phyloP scores from a whole-genome alignment of 495 filamentous ascomycete genomes.

The Hypoxylon rickii region DNA sequence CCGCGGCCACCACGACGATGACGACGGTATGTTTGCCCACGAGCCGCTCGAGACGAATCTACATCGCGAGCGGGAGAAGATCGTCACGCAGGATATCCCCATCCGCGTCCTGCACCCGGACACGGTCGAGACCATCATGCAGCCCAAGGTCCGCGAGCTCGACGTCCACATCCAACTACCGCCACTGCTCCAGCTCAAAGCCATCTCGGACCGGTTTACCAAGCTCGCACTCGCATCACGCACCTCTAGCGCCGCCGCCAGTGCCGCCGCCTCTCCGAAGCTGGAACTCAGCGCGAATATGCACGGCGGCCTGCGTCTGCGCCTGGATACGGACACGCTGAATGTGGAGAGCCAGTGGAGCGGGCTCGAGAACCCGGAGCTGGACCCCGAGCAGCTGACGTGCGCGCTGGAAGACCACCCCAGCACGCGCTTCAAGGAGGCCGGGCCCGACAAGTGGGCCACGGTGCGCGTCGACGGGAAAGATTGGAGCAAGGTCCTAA shows the following conservation, averaged over 20 bases:
- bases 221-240: slow-evolving; percentile 62
- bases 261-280: slow-evolving; percentile 54
- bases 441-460: slow-evolving; percentile 72
- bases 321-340: slow-evolving; percentile 76
- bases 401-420: slow-evolving; percentile 73
- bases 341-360: slow-evolving; percentile 82
- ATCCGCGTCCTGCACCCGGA: slow-evolving; percentile 81
- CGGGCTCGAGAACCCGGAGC: slow-evolving; percentile 77
- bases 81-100: slow-evolving; percentile 96
- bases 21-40: slow-evolving; percentile 52
- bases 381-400: slow-evolving; percentile 72
- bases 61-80: slow-evolving; percentile 71
- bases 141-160: slow-evolving; percentile 86
- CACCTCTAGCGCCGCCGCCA: slow-evolving; percentile 18
- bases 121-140: slow-evolving; percentile 82
- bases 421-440: slow-evolving; percentile 67
- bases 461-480: slow-evolving; percentile 85
- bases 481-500: slow-evolving; percentile 89
- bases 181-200: slow-evolving; percentile 79
- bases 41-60: slow-evolving; percentile 55
- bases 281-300: slow-evolving; percentile 86
- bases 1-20: slow-evolving; percentile 35
- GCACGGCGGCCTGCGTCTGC: slow-evolving; percentile 80
- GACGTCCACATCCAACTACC: slow-evolving; percentile 94
- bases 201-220: slow-evolving; percentile 91